Evolutionary conservation across 1,284 basidiomycete genomes (phyloP).

Genomic region (Ceratobasidium sp.): DNA sequence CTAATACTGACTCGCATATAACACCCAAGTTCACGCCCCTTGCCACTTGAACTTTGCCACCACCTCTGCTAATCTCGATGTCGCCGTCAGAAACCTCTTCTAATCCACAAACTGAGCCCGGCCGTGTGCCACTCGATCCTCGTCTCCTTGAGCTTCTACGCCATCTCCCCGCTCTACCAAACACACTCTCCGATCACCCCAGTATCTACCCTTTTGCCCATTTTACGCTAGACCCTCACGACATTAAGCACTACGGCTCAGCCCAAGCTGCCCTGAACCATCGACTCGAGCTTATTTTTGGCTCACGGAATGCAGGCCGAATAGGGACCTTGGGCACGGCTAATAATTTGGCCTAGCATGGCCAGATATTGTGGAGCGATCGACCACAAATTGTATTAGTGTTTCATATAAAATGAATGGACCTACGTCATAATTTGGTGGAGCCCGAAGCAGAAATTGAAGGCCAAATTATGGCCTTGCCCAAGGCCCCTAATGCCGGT

Average conservation of each 20-base stretch:
- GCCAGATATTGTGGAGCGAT: too few relatives aligned
- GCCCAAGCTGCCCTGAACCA: background rate
- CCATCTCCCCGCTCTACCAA: background rate
- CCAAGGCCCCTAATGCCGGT: conserved; percentile 52
- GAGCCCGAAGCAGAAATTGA: too few relatives aligned
- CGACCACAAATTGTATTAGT: too few relatives aligned
- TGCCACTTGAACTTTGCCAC: conserved; percentile 12
- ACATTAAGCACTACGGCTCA: background rate
- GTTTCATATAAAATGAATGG: too few relatives aligned
- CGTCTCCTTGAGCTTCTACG: background rate
- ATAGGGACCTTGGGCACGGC: too few relatives aligned
- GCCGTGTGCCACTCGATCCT: background rate
- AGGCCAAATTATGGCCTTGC: background rate
- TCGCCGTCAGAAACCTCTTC: background rate
- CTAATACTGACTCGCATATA: conserved; percentile 6
- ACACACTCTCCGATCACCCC: background rate
- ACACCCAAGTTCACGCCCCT: background rate
- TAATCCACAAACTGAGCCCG: background rate
- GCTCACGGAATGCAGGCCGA: background rate
- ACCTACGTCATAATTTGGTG: too few relatives aligned
- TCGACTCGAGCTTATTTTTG: background rate
- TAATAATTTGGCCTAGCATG: background rate
- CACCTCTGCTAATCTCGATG: background rate
- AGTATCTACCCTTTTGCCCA: conserved; percentile 2
- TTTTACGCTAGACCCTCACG: conserved; percentile 3